These are phyloP conservation scores for Chytridium lagenaria DNA, from an alignment of 371 early-diverging fungal species.

Conservation along the genomic window DNA sequence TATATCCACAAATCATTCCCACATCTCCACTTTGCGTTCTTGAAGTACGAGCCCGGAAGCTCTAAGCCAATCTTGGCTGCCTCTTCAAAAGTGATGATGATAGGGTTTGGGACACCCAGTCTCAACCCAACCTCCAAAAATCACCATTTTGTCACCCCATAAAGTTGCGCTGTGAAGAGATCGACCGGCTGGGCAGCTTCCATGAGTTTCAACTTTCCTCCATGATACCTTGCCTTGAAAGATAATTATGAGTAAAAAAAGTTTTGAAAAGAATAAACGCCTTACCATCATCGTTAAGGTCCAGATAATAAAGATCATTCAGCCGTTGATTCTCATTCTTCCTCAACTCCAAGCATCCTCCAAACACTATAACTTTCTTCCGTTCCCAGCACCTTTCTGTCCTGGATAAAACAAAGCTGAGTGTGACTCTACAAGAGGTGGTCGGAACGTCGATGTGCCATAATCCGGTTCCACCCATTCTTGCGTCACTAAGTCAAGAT, in stretches of 20 bases:
- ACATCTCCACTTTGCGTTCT: neutral
- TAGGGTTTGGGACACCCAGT: neutral
- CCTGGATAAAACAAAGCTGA: conserved; percentile 7
- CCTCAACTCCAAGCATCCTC: neutral
- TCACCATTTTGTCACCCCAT: conserved; percentile 19
- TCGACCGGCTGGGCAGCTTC: neutral
- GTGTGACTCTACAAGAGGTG: conserved; percentile 14
- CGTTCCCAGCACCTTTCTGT: neutral
- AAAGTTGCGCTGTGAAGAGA: conserved; percentile 4
- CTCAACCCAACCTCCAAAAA: conserved; percentile 21
- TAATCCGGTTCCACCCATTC: neutral
- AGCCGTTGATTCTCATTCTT: neutral
- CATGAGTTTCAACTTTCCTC: neutral
- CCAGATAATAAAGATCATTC: conserved; percentile 5
- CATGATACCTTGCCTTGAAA: conserved; percentile 3
- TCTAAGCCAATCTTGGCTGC: conserved; percentile 6
- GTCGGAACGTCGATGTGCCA: neutral
- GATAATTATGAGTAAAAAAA: neutral
- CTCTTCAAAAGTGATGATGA: neutral
- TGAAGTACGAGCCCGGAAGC: neutral
- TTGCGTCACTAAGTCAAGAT: conserved; percentile 11
- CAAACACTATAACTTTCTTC: conserved; percentile 12
- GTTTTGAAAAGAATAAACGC: too few relatives aligned
- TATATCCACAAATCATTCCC: conserved; percentile 17
- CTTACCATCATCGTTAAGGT: conserved; percentile 1